Conservation (phyloP, 2,329 filamentous ascomycete genomes). For the Orbilia brochopaga region DNA sequence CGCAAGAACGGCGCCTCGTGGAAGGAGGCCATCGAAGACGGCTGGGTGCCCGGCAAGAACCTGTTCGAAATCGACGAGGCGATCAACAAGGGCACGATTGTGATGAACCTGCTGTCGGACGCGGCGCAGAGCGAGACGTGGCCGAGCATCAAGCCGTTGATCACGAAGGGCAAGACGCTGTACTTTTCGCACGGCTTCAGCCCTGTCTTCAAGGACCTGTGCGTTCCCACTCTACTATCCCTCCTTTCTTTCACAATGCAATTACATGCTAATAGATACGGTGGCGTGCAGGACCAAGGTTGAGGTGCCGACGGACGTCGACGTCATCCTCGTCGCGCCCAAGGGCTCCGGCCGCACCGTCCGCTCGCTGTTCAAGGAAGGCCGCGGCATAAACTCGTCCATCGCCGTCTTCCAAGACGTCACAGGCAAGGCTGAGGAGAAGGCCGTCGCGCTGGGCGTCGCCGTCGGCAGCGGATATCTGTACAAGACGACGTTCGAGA, state of each 20-base stretch:
- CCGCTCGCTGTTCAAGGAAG: slow-evolving; percentile 97
- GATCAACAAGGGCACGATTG: slow-evolving; percentile 86
- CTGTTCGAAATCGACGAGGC: slow-evolving; percentile 98
- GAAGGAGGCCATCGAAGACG: slow-evolving; percentile 96
- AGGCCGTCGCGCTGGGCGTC: slow-evolving; percentile 93
- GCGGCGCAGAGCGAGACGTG: slow-evolving; percentile 98
- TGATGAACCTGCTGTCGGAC: slow-evolving; percentile 99
- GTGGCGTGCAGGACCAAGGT: slow-evolving; percentile 84
- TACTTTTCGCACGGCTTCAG: slow-evolving; percentile 99
- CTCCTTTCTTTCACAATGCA: neutral
- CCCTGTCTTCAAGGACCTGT: slow-evolving; percentile 96
- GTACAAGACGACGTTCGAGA: slow-evolving; percentile 99
- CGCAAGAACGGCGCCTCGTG: slow-evolving; percentile 97
- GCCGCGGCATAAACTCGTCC: slow-evolving; percentile 99
- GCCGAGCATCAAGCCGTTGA: slow-evolving; percentile 95
- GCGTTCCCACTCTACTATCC: neutral
- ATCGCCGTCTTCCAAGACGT: slow-evolving; percentile 98
- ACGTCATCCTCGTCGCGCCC: slow-evolving; percentile 98
- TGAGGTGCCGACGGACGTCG: slow-evolving; percentile 91
- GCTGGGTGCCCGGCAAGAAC: slow-evolving; percentile 98
- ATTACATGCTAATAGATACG: no score
- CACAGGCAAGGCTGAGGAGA: slow-evolving; percentile 96
- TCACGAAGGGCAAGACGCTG: slow-evolving; percentile 99
- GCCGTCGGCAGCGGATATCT: slow-evolving; percentile 95
- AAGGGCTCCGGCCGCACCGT: slow-evolving; percentile 99